Percentiles rank a stretch among this genome's conserved stretches.
Evolutionary conservation across 2,329 filamentous ascomycete genomes (phyloP).

Genomic region (Neophaeococcomyces aloes): DNA sequence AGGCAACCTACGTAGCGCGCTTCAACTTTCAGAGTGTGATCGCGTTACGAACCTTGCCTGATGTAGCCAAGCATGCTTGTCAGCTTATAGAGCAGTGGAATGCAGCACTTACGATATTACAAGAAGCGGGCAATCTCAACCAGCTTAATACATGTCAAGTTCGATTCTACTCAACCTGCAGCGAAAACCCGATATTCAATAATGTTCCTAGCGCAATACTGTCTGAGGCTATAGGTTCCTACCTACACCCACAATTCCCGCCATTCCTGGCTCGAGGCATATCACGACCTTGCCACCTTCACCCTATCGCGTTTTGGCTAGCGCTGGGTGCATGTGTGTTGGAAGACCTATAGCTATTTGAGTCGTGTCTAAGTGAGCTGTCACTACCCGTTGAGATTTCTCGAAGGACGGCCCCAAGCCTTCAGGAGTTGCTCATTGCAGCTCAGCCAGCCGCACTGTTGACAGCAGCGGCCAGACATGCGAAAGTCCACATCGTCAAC

Average conservation of each 20-base stretch:
- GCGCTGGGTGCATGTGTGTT: constrained; percentile 10
- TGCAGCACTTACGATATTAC: constrained; percentile 7
- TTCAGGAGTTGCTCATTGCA: neutral
- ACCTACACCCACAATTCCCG: neutral
- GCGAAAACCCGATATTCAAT: constrained; percentile 10
- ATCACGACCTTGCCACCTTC: too few relatives aligned
- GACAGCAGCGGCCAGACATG: constrained; percentile 9
- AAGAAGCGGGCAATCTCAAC: constrained; percentile 4
- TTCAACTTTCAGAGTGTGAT: constrained; percentile 11
- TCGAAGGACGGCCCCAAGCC: neutral
- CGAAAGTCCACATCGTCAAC: constrained; percentile 5
- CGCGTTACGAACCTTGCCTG: neutral
- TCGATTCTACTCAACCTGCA: constrained; percentile 10
- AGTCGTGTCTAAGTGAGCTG: constrained; percentile 2
- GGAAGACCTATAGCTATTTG: constrained; percentile 8
- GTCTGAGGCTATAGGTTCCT: constrained; percentile 5
- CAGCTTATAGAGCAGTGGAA: constrained; percentile 9
- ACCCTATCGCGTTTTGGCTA: constrained; percentile 7
- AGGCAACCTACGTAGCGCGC: constrained; percentile 7
- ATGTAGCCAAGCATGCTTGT: neutral
- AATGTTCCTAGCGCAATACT: constrained; percentile 6
- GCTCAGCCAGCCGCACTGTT: constrained; percentile 1
- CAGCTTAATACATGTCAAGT: constrained; percentile 6
- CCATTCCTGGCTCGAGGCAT: too few relatives aligned
- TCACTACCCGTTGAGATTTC: constrained; percentile 2